Base-by-base conservation (phyloP, 495 filamentous ascomycete genomes). In the Aspergillus wentii region DNA sequence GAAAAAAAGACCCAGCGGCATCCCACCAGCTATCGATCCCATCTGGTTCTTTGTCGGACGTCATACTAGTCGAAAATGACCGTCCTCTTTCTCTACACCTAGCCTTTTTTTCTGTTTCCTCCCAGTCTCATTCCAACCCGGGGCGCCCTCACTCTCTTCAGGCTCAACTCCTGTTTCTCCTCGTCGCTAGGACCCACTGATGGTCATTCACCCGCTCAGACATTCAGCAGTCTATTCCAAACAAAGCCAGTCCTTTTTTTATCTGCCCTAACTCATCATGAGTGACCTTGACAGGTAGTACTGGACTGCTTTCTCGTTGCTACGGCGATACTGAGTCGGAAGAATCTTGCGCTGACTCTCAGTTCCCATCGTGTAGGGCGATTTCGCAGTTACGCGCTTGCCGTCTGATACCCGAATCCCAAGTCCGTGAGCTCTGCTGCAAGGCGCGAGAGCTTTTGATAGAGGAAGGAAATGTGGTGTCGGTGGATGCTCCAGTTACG, bases 401-500 rank as follows among this genome's bases (percentile, higher is more conserved):
- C 69, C 86, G 90, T 46, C 87, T 92, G 40, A 98, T 98, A 53
- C 92, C 92, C 44, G 92, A 98, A 71, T 71, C 80, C 30, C 85
- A 95, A 59, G 94, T 98, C 33, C 83, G 92, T 50, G 89, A 97
- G 61, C 75, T 98, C 54, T 97, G 94, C 67, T 89, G 96, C 73
- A 97, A 97, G 65, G 92, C 92, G 32, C 80, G 92, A 38, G 92
- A 98, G 68, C 79, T 98, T 25, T 71, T 98, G 33, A 94, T 98
- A 44, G 92, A 98, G 67, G 92, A 98, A 68, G 90, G 87, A 41
- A 98, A 98, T 62, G 92, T 98, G 32, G 92, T 97, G 37, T 85
- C 86, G 22, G 90, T 98, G 46, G 83, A 91, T 54, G 92, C 92
- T 38, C 92, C 92, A 17, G 92, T 98, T 49, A 98, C 92, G 57